phyloP scores from a whole-genome alignment of 257 asterid species.

The Verbascum thapsus region DNA sequence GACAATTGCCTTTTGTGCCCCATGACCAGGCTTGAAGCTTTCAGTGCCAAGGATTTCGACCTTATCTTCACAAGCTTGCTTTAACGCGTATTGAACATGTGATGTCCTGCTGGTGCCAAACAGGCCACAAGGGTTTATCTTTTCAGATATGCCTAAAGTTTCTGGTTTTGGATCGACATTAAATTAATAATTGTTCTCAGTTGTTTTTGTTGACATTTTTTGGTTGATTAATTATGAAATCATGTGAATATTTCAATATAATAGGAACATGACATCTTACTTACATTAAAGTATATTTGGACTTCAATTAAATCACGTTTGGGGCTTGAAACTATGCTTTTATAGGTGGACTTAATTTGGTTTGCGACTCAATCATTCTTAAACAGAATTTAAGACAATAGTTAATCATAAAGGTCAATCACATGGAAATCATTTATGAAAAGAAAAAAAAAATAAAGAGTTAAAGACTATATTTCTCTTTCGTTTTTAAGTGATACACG shows the following conservation, averaged over 20 bases:
- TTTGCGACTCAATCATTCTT: too few relatives aligned
- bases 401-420: too few relatives aligned
- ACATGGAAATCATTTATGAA: too few relatives aligned
- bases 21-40: neutral
- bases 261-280: conserved; percentile 8
- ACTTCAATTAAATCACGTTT: too few relatives aligned
- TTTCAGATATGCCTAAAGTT: neutral
- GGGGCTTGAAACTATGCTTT: too few relatives aligned
- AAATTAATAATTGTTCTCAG: neutral
- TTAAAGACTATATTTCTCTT: too few relatives aligned
- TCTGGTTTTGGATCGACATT: neutral
- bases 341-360: too few relatives aligned
- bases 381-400: too few relatives aligned
- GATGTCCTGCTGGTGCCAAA: neutral
- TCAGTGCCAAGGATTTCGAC: neutral
- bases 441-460: too few relatives aligned
- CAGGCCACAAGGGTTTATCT: neutral
- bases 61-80: neutral
- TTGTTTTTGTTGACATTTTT: neutral
- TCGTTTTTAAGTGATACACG: too few relatives aligned
- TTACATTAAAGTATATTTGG: too few relatives aligned
- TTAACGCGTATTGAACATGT: neutral
- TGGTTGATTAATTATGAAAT: neutral
- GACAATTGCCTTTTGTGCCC: neutral
- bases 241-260: neutral